phyloP scores from a whole-genome alignment of 495 filamentous ascomycete genomes.

The Podospora sp. region DNA sequence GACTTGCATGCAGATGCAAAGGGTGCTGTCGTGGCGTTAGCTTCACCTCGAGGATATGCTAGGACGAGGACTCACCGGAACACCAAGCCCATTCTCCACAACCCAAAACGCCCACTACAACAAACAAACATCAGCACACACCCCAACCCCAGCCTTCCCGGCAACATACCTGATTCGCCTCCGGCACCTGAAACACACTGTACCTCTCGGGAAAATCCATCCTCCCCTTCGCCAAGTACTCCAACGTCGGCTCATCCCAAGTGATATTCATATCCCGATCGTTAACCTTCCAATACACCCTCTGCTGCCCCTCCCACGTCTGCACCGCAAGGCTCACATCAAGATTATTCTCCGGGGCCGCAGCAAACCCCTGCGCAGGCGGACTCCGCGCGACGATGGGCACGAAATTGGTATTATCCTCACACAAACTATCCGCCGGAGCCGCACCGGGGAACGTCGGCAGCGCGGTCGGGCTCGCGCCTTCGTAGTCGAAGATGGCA shows the following conservation, averaged over 20 bases:
- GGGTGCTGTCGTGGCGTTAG: slow-evolving; percentile 34
- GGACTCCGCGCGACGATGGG: slow-evolving; percentile 19
- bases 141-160: no score
- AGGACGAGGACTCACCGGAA: slow-evolving; percentile 9
- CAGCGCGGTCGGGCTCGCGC: slow-evolving; percentile 12
- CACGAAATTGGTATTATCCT: slow-evolving; percentile 17
- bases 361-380: slow-evolving; percentile 8
- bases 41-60: background rate
- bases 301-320: slow-evolving; percentile 19
- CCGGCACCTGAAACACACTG: slow-evolving; percentile 40
- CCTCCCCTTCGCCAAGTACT: slow-evolving; percentile 41
- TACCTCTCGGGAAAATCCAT: slow-evolving; percentile 37
- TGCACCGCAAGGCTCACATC: slow-evolving; percentile 14
- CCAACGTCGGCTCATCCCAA: slow-evolving; percentile 39
- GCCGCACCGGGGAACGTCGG: slow-evolving; percentile 15
- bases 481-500: slow-evolving; percentile 24
- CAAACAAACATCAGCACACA: no score
- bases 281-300: slow-evolving; percentile 35
- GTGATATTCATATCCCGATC: slow-evolving; percentile 30
- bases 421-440: slow-evolving; percentile 20
- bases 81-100: slow-evolving; percentile 33
- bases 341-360: slow-evolving; percentile 14
- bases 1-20: slow-evolving; percentile 52
- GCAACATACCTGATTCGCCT: slow-evolving; percentile 47
- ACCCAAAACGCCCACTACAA: slow-evolving; percentile 50